Conservation (phyloP, 495 filamentous ascomycete genomes). For the Trichocladium antarcticum region DNA sequence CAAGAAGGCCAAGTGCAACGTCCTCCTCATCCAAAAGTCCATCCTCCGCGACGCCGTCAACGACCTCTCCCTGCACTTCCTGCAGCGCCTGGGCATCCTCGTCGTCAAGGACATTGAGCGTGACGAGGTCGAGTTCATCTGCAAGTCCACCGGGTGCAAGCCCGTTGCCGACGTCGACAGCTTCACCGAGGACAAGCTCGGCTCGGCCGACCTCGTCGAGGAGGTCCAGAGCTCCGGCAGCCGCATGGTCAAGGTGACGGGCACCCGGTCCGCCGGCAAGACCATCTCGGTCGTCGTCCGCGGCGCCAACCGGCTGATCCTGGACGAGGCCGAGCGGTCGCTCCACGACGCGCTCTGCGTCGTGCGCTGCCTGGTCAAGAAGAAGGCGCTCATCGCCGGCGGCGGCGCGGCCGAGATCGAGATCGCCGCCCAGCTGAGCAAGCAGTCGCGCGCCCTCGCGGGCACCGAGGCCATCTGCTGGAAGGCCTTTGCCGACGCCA, state of each 20-base stretch:
- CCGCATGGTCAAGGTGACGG: slow-evolving; percentile 87
- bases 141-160: slow-evolving; percentile 96
- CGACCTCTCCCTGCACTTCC: slow-evolving; percentile 91
- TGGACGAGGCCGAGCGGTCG: slow-evolving; percentile 92
- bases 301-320: slow-evolving; percentile 85
- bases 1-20: slow-evolving; percentile 99
- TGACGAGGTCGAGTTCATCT: slow-evolving; percentile 97
- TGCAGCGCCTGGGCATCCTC: slow-evolving; percentile 91
- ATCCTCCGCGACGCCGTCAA: slow-evolving; percentile 97
- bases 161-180: slow-evolving; percentile 97
- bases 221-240: slow-evolving; percentile 79
- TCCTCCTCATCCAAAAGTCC: slow-evolving; percentile 95
- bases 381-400: slow-evolving; percentile 92
- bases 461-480: slow-evolving; percentile 96
- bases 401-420: slow-evolving; percentile 94
- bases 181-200: slow-evolving; percentile 97
- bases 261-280: slow-evolving; percentile 68
- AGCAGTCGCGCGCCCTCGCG: slow-evolving; percentile 66
- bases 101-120: slow-evolving; percentile 95
- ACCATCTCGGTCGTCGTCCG: slow-evolving; percentile 90
- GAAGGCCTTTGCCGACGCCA: slow-evolving; percentile 95
- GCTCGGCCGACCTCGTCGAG: slow-evolving; percentile 88
- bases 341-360: slow-evolving; percentile 96
- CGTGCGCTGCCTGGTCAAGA: slow-evolving; percentile 95
- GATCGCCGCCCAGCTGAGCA: slow-evolving; percentile 69